Base-by-base conservation (phyloP, 345 rosid genomes). In the Eucalyptus lansdowneana region DNA sequence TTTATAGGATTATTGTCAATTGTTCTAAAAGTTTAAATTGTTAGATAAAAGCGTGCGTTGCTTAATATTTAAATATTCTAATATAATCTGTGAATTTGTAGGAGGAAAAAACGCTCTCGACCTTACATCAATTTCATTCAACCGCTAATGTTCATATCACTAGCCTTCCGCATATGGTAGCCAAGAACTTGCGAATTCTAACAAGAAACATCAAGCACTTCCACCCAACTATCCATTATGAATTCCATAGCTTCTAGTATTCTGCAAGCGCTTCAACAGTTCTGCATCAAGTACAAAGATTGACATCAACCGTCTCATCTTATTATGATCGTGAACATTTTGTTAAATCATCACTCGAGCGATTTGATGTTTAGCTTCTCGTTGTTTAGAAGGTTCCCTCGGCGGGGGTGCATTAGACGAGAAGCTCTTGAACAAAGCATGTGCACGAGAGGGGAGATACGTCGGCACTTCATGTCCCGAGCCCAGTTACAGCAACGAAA, bases 301-400 rank as follows among this genome's bases (percentile, higher is more conserved):
- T 5, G 67, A 60, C n/a, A 60, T 60, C 67, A 60, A 25, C 14
- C 67, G n/a, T 60, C 67, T 60, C 31, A 60, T 27, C 67, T 12
- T 60, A 60, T 11, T 0, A 60, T 25, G 67, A 60, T 60, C 67
- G n/a, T 5, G 0, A 60, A 25, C 67, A 60, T 27, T 60, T 0
- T 60, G 67, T 25, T 60, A 25, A 60, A 11, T 60, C 67, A 25
- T 60, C 15, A 11, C 67, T 8, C 31, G 7, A 11, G 67, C 67
- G 6, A 25, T 58, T 58, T 58, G 4, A 58, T 6, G 67, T 60
- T 5, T n/a, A 62, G 34, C 72, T 29, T 62, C 34, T 62, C 19
- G 6, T 60, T 62, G 34, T 62, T 62, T 29, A 62, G 72, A 29
- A 62, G 72, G 72, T 29, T 5, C 34, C 37, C 34, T 62, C 4